These are phyloP conservation scores for Ceratocystis smalleyi DNA, from an alignment of 2,329 filamentous ascomycete species.

Conservation along the genomic window DNA sequence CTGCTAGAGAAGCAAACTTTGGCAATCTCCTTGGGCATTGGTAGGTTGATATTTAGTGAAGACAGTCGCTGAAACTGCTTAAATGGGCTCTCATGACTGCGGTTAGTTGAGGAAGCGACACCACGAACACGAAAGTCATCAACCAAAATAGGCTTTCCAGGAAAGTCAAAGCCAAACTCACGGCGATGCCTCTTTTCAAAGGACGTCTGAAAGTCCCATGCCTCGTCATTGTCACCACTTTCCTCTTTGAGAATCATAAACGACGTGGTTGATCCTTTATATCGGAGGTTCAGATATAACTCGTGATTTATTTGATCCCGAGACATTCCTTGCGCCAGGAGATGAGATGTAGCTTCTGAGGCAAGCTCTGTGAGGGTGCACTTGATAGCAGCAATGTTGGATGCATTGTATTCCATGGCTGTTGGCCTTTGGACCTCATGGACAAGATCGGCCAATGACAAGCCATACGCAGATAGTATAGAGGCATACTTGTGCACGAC, in stretches of 20 bases:
- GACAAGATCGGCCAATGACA: conserved; percentile 85
- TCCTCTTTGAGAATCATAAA: conserved; percentile 70
- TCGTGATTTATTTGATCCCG: conserved; percentile 65
- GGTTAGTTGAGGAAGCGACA: conserved; percentile 39
- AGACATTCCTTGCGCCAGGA: conserved; percentile 65
- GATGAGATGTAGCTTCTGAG: conserved; percentile 50
- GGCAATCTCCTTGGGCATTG: conserved; percentile 38
- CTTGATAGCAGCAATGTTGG: conserved; percentile 46
- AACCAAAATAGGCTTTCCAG: conserved; percentile 72
- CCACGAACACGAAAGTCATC: conserved; percentile 80
- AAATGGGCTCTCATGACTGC: conserved; percentile 62
- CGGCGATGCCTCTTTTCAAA: conserved; percentile 80
- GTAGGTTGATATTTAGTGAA: conserved; percentile 28
- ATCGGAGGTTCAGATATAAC: conserved; percentile 88
- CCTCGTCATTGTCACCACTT: conserved; percentile 35
- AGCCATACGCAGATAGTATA: conserved; percentile 78
- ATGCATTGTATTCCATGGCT: conserved; percentile 39
- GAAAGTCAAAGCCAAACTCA: conserved; percentile 81
- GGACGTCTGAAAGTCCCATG: conserved; percentile 70
- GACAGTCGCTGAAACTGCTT: conserved; percentile 51
- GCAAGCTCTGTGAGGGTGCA: conserved; percentile 66
- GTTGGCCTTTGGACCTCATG: conserved; percentile 76
- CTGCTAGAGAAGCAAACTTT: conserved; percentile 65
- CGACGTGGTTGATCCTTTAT: conserved; percentile 77
- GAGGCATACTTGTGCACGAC: conserved; percentile 78